Evolutionary conservation across 2,329 filamentous ascomycete genomes (phyloP).

Genomic region (Xylaria sp.): DNA sequence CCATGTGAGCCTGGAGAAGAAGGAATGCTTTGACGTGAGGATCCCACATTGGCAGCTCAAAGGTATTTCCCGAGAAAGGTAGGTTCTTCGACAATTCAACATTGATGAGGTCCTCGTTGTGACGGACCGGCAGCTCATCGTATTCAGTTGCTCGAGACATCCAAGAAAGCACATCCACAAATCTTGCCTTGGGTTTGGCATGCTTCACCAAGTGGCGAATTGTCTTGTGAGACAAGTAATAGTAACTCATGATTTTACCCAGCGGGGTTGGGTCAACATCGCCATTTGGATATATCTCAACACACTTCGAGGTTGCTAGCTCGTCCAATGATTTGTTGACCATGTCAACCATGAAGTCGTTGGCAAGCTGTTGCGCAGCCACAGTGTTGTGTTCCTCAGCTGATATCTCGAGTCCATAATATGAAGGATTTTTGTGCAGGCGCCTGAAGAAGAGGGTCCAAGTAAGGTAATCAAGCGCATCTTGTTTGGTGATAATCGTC

Average conservation of each 20-base stretch:
- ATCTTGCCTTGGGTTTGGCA: conserved; percentile 75
- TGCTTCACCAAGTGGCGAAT: conserved; percentile 82
- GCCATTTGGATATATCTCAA: conserved; percentile 82
- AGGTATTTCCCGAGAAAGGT: conserved; percentile 62
- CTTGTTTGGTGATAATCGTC: conserved; percentile 92
- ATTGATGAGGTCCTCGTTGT: conserved; percentile 98
- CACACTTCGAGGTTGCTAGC: conserved; percentile 82
- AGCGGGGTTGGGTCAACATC: conserved; percentile 89
- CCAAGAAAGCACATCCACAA: conserved; percentile 86
- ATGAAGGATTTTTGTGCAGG: conserved; percentile 96
- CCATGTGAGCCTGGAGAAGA: conserved; percentile 93
- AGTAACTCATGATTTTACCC: conserved; percentile 99
- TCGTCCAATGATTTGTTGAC: conserved; percentile 86
- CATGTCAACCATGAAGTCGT: conserved; percentile 92
- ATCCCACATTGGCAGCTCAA: conserved; percentile 94
- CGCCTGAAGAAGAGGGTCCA: conserved; percentile 99
- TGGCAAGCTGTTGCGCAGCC: conserved; percentile 82
- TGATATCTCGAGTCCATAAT: conserved; percentile 93
- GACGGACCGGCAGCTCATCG: conserved; percentile 94
- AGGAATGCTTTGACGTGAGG: conserved; percentile 97
- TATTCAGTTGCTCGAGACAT: conserved; percentile 95
- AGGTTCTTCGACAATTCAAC: conserved; percentile 84
- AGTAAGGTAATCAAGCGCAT: conserved; percentile 94
- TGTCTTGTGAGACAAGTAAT: conserved; percentile 95
- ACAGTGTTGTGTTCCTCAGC: conserved; percentile 91